phyloP scores from a whole-genome alignment of 768 basidiomycete species.

The Fistulinella prunicolor region DNA sequence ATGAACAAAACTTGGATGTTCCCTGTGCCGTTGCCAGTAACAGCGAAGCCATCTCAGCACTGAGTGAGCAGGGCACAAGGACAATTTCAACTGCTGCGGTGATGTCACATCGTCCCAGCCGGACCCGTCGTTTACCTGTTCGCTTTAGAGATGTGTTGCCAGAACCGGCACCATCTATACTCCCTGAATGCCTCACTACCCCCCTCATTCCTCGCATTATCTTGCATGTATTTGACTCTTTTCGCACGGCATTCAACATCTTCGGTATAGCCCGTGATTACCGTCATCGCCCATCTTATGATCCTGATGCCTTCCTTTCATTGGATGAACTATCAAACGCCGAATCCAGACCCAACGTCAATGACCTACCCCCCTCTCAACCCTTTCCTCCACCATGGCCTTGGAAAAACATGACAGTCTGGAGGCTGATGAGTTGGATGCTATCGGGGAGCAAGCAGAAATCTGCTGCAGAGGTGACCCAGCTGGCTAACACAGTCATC shows the following conservation, averaged over 20 bases:
- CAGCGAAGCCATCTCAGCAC: no score
- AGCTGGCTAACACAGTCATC: background rate
- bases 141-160: background rate
- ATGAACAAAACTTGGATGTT: no score
- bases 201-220: no score
- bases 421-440: background rate
- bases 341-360: no score
- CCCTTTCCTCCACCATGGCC: conserved; percentile 10
- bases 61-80: no score
- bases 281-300: background rate
- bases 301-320: background rate
- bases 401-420: conserved; percentile 9
- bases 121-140: background rate
- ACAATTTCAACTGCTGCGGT: no score
- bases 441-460: background rate
- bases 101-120: no score
- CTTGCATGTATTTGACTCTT: background rate
- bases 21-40: no score
- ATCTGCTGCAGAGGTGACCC: background rate
- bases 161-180: background rate
- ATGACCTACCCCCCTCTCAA: background rate
- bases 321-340: background rate
- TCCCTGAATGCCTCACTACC: background rate
- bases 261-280: background rate
- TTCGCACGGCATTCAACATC: background rate